phyloP scores from a whole-genome alignment of 2,329 filamentous ascomycete species.

The Colletotrichum chrysophilum region DNA sequence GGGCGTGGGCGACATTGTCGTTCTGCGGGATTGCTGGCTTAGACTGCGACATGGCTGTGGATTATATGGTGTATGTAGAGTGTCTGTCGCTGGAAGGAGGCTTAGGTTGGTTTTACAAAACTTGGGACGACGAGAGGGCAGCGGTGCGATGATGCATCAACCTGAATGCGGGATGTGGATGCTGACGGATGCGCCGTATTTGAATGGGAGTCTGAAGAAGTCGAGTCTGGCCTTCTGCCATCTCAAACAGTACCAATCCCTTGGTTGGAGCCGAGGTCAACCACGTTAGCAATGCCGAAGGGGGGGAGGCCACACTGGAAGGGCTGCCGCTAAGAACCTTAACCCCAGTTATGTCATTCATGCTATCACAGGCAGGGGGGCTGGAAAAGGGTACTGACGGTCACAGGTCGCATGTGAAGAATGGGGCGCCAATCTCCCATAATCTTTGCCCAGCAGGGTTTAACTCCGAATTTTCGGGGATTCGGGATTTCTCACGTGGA shows the following conservation, averaged over 20 bases:
- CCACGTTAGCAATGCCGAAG: conserved; percentile 20
- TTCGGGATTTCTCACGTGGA: conserved; percentile 5
- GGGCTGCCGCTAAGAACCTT: conserved; percentile 18
- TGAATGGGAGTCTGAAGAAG: not conserved
- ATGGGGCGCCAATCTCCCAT: not conserved
- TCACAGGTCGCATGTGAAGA: conserved; percentile 14
- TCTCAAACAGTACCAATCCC: conserved; percentile 12
- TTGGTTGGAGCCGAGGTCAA: conserved; percentile 21
- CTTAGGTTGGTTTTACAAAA: not conserved
- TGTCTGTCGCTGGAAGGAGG: not conserved
- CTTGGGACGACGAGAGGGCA: conserved; percentile 8
- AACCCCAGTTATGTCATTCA: conserved; percentile 23
- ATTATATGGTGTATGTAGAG: not conserved
- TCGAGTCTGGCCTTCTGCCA: not conserved
- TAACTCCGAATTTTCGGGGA: not conserved
- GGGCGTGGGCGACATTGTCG: conserved; percentile 95
- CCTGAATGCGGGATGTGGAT: not conserved
- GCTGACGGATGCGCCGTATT: not conserved
- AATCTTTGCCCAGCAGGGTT: not conserved
- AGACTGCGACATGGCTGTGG: conserved; percentile 31
- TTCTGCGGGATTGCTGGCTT: conserved; percentile 80
- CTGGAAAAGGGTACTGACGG: not conserved
- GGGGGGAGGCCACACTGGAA: not conserved
- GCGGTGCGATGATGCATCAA: conserved; percentile 1
- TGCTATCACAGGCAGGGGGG: conserved; percentile 8